These are phyloP conservation scores for Ophiostoma montium DNA, from an alignment of 2,329 filamentous ascomycete genomes.

Conservation along the genomic window DNA sequence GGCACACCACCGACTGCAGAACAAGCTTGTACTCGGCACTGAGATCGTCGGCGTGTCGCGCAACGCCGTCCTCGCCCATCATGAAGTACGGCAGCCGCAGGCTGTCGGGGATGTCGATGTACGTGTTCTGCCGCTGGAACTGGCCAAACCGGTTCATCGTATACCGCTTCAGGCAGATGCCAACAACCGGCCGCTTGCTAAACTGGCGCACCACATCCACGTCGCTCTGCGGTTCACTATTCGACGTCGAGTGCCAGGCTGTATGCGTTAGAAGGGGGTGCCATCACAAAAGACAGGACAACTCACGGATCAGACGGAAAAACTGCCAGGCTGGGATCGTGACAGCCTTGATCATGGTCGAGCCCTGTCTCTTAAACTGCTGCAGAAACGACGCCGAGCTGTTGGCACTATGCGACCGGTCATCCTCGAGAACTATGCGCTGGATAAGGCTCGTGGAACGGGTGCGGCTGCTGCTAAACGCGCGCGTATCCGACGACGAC, in stretches of 20 bases:
- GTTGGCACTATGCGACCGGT: conserved; percentile 24
- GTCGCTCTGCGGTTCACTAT: conserved; percentile 45
- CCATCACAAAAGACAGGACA: too few species aligned
- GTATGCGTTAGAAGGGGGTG: conserved; percentile 12
- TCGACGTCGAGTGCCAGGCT: conserved; percentile 69
- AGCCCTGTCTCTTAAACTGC: conserved; percentile 31
- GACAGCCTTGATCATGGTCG: conserved; percentile 58
- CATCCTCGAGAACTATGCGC: conserved; percentile 39
- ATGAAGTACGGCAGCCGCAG: conserved; percentile 85
- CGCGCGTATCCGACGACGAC: conserved; percentile 6
- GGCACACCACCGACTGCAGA: conserved; percentile 83
- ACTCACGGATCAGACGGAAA: conserved; percentile 77
- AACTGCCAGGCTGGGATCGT: conserved; percentile 97
- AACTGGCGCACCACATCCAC: conserved; percentile 82
- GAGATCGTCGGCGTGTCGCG: conserved; percentile 45
- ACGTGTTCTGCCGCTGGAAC: conserved; percentile 61
- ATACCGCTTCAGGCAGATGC: conserved; percentile 88
- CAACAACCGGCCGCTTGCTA: conserved; percentile 69
- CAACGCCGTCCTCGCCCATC: conserved; percentile 54
- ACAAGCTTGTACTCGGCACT: conserved; percentile 88
- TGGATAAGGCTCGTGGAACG: conserved; percentile 49
- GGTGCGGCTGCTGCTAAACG: conserved; percentile 20
- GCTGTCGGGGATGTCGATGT: conserved; percentile 73
- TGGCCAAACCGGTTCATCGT: conserved; percentile 55
- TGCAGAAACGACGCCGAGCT: conserved; percentile 29